phyloP scores from a whole-genome alignment of 257 asterid species.

The Thymus mandschuricus region DNA sequence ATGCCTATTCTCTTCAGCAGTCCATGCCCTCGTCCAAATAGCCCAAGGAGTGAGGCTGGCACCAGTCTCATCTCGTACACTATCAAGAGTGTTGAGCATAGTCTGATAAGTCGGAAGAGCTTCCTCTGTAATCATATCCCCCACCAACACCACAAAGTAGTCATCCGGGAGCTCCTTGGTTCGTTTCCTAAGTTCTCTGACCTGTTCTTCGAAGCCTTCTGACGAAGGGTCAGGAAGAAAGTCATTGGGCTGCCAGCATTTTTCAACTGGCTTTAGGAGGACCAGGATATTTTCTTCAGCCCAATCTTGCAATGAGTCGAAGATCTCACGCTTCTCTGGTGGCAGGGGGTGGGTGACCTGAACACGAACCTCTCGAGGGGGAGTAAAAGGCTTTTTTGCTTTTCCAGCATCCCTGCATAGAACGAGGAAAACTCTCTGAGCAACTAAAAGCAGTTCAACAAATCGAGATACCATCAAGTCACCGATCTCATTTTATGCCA shows the following conservation, averaged over 20 bases:
- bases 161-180: conserved; percentile 55
- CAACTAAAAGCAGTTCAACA: background rate
- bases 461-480: background rate
- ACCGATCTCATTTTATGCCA: background rate
- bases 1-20: conserved; percentile 68
- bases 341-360: conserved; percentile 57
- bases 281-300: conserved; percentile 51
- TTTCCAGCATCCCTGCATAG: conserved; percentile 43
- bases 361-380: conserved; percentile 53
- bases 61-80: conserved; percentile 61
- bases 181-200: conserved; percentile 49
- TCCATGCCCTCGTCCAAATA: conserved; percentile 68
- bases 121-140: conserved; percentile 65
- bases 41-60: conserved; percentile 70
- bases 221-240: conserved; percentile 59
- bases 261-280: conserved; percentile 57
- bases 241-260: conserved; percentile 62
- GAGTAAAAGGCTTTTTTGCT: conserved; percentile 44
- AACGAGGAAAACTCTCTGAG: conserved; percentile 12
- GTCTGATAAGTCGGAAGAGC: conserved; percentile 70
- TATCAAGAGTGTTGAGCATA: conserved; percentile 61
- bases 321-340: conserved; percentile 62
- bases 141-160: conserved; percentile 57
- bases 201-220: conserved; percentile 59
- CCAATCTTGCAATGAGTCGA: conserved; percentile 49